Evolutionary conservation across 305 asterid genomes (phyloP).

Genomic region (Coffea humblotiana): DNA sequence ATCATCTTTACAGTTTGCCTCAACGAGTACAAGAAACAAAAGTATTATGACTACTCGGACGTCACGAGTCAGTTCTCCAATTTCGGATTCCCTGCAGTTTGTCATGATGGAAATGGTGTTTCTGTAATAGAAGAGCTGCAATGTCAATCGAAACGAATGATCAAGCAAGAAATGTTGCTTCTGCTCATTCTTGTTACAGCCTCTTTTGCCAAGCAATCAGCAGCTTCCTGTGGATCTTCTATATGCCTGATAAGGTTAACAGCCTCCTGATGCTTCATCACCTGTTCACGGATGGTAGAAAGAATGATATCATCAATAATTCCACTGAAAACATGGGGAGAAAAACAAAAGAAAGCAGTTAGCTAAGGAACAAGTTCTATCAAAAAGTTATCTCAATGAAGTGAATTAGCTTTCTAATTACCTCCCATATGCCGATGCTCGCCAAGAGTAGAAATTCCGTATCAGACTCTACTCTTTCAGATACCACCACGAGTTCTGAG

Average conservation of each 20-base stretch:
- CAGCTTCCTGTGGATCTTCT: conserved; percentile 59
- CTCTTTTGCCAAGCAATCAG: conserved; percentile 63
- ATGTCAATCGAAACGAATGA: conserved; percentile 51
- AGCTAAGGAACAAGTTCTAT: background rate
- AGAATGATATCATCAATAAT: background rate
- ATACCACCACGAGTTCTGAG: conserved; percentile 40
- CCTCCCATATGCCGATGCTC: conserved; percentile 68
- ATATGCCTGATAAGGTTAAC: conserved; percentile 62
- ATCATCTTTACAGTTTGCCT: background rate
- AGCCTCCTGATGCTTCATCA: conserved; percentile 65
- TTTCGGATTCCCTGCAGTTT: background rate
- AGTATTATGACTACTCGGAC: background rate
- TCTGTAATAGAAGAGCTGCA: background rate
- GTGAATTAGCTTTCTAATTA: conserved; percentile 15
- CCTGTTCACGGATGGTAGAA: conserved; percentile 26
- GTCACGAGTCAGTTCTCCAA: background rate
- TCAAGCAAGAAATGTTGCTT: conserved; percentile 50
- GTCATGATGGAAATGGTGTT: background rate
- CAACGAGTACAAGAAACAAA: background rate
- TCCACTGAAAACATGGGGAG: background rate
- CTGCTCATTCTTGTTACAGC: conserved; percentile 55
- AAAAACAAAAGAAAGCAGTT: background rate
- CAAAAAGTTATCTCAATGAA: background rate
- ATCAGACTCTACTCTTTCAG: conserved; percentile 41
- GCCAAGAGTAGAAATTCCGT: conserved; percentile 64